Evolutionary conservation across 2,329 filamentous ascomycete species (phyloP).

Genomic region (Clarireedia hainanense): DNA sequence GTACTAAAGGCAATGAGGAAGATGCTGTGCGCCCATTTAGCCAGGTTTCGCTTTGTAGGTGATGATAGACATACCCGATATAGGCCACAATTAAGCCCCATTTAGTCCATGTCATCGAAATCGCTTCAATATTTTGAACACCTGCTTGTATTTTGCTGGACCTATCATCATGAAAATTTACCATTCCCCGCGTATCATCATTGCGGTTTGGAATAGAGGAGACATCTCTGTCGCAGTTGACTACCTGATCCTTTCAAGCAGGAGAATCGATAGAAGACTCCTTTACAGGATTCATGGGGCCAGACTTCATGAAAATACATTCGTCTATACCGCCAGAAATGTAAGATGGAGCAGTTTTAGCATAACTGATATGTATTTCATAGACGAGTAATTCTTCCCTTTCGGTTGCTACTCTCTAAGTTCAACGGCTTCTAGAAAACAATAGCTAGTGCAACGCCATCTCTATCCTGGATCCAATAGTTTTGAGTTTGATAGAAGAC

Average conservation of each 20-base stretch:
- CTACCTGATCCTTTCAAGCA: neutral
- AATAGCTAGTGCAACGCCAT: no score
- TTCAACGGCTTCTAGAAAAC: no score
- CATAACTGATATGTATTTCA: no score
- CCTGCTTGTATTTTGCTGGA: slow-evolving; percentile 9
- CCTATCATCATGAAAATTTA: neutral
- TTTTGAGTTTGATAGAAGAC: no score
- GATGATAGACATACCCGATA: slow-evolving; percentile 8
- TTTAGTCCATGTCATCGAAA: slow-evolving; percentile 20
- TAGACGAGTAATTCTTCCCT: no score
- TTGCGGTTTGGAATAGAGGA: neutral
- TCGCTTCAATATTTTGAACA: slow-evolving; percentile 19
- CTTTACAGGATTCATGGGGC: no score
- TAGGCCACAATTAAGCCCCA: slow-evolving; percentile 20
- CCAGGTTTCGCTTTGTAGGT: neutral
- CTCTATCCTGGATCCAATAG: no score
- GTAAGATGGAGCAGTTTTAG: no score
- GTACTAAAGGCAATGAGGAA: slow-evolving; percentile 29
- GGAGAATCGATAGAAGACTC: no score
- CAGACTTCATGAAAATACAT: no score
- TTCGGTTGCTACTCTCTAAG: no score
- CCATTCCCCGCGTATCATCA: neutral
- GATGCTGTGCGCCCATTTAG: slow-evolving; percentile 36
- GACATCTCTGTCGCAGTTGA: neutral
- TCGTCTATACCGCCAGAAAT: no score